phyloP scores from a whole-genome alignment of 2,329 filamentous ascomycete genomes.

The Pestalotiopsis sp. region DNA sequence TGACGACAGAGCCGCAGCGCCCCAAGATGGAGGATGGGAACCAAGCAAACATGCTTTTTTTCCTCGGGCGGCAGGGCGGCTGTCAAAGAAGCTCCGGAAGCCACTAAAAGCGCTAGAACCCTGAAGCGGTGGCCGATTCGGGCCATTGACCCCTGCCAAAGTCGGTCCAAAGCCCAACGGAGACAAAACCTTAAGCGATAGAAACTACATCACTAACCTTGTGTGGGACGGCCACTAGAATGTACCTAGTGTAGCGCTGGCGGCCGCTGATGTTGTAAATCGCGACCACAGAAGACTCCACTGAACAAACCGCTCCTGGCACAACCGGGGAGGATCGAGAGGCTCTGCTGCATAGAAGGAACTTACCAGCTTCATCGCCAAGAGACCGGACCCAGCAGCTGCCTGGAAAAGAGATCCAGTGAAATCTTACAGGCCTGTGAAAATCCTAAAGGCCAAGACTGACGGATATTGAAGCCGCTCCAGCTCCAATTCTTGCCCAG shows the following conservation, averaged over 20 bases:
- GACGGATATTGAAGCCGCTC: not conserved
- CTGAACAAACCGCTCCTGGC: not conserved
- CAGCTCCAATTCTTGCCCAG: not conserved
- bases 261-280: not conserved
- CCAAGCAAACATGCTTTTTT: not conserved
- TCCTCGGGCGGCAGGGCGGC: not conserved
- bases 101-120: not conserved
- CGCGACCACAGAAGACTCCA: not conserved
- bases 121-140: not conserved
- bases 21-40: not conserved
- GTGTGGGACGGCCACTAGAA: not conserved
- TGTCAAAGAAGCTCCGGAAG: not conserved
- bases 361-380: not conserved
- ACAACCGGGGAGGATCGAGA: not conserved
- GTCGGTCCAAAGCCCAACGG: not conserved
- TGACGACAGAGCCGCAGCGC: not conserved
- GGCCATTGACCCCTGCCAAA: not conserved
- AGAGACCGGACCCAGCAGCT: not conserved
- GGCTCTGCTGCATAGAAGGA: too few relatives aligned
- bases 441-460: not conserved
- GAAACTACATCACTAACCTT: not conserved
- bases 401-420: not conserved
- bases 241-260: too few relatives aligned
- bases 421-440: too few relatives aligned
- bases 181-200: not conserved